Evolutionary conservation across 805 yeast genomes (phyloP).

Genomic region (Kluyveromyces siamensis): DNA sequence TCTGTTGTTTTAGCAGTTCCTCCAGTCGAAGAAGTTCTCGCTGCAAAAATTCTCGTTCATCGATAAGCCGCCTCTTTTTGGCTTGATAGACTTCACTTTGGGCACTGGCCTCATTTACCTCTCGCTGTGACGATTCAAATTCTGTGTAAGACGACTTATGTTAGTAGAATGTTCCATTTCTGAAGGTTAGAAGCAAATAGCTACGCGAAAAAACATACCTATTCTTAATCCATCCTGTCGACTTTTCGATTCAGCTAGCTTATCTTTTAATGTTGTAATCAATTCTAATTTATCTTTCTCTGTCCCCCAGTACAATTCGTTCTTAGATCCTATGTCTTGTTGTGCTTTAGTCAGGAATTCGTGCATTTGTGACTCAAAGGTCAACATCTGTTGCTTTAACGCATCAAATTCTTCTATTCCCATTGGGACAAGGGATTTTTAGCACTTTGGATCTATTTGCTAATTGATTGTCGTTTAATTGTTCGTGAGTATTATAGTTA

Average conservation of each 20-base stretch:
- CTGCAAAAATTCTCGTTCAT: slow-evolving; percentile 23
- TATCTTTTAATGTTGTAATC: not conserved
- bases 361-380: slow-evolving; percentile 33
- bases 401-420: slow-evolving; percentile 29
- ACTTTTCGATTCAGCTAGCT: not conserved
- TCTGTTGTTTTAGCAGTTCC: slow-evolving; percentile 22
- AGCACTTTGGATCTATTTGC: not conserved
- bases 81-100: slow-evolving; percentile 29
- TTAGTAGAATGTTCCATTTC: not conserved
- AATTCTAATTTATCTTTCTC: not conserved
- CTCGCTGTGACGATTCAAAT: slow-evolving; percentile 16
- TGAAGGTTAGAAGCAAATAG: not conserved
- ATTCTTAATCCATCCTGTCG: not conserved
- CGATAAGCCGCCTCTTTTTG: slow-evolving; percentile 29
- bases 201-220: not conserved
- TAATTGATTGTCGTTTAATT: not conserved
- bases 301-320: slow-evolving; percentile 11
- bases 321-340: slow-evolving; percentile 11
- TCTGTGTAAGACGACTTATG: slow-evolving; percentile 5
- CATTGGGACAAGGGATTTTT: slow-evolving; percentile 5
- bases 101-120: slow-evolving; percentile 28
- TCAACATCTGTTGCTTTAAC: slow-evolving; percentile 31
- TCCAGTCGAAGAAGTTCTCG: slow-evolving; percentile 29
- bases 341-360: slow-evolving; percentile 28
- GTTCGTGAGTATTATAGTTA: not conserved